Conservation (phyloP, 768 basidiomycete genomes). For the Auriscalpium orientale region DNA sequence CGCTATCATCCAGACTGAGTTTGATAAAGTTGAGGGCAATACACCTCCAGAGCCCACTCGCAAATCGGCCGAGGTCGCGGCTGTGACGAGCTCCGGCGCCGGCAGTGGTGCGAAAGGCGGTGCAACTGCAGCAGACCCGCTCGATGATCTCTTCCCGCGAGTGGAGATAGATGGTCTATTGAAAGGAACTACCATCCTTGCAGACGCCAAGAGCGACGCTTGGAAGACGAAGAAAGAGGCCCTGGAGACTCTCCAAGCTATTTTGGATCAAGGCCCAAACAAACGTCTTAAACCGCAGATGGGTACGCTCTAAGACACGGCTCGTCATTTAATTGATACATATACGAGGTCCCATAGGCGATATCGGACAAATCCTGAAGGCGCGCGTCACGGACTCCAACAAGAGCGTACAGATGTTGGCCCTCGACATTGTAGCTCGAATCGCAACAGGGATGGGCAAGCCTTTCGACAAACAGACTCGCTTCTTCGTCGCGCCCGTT, state of each 20-base stretch:
- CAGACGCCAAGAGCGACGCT: slow-evolving; percentile 83
- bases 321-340: too few relatives aligned
- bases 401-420: slow-evolving; percentile 85
- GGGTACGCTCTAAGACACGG: slow-evolving; percentile 41
- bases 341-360: slow-evolving; percentile 42
- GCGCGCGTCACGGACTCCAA: slow-evolving; percentile 86
- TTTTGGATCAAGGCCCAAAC: slow-evolving; percentile 86
- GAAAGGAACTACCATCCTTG: slow-evolving; percentile 73
- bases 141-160: slow-evolving; percentile 93
- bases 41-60: slow-evolving; percentile 72
- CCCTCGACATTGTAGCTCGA: slow-evolving; percentile 84
- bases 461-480: slow-evolving; percentile 85
- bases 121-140: slow-evolving; percentile 46
- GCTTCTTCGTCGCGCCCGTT: slow-evolving; percentile 68
- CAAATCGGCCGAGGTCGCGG: slow-evolving; percentile 66
- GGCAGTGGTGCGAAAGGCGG: slow-evolving; percentile 35
- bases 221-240: slow-evolving; percentile 98
- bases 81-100: slow-evolving; percentile 31
- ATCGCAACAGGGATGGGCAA: slow-evolving; percentile 94
- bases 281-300: slow-evolving; percentile 87
- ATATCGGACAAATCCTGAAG: slow-evolving; percentile 85
- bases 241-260: slow-evolving; percentile 72
- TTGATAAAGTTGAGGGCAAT: slow-evolving; percentile 83
- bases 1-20: slow-evolving; percentile 83
- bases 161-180: slow-evolving; percentile 87